Conservation (phyloP, 2,329 filamentous ascomycete genomes). For the Calonectria pteridis region DNA sequence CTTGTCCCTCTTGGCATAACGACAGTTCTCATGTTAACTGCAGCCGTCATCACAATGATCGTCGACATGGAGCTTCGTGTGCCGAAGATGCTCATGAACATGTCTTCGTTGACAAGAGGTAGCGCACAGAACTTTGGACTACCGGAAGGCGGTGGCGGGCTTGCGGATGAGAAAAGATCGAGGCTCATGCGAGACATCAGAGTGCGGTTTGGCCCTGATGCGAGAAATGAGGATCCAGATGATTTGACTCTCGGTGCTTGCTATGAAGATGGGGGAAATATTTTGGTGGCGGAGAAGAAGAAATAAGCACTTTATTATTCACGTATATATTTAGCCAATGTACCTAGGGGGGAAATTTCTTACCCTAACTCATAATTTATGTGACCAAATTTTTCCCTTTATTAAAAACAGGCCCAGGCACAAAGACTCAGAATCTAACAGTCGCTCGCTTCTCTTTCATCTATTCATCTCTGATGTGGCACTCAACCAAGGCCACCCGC, state of each 20-base stretch:
- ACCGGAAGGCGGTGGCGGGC: not conserved
- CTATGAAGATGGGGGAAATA: constrained; percentile 6
- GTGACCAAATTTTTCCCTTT: no score
- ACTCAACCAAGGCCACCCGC: no score
- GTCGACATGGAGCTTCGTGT: constrained; percentile 15
- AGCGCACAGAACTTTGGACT: not conserved
- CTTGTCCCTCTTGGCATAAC: constrained; percentile 8
- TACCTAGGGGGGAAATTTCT: no score
- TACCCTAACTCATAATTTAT: no score
- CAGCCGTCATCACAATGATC: constrained; percentile 11
- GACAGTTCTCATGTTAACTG: not conserved
- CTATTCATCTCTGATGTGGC: no score
- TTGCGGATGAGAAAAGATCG: not conserved
- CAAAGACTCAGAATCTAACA: no score
- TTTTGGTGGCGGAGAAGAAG: not conserved
- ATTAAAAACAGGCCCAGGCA: no score
- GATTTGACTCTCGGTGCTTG: constrained; percentile 4
- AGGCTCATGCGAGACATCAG: not conserved
- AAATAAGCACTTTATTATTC: not conserved
- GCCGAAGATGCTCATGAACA: constrained; percentile 24
- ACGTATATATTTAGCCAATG: not conserved
- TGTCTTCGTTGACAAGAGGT: constrained; percentile 18
- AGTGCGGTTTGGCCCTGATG: not conserved
- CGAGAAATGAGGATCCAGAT: not conserved
- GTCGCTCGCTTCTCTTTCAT: no score